phyloP scores from a whole-genome alignment of 140 eudicot species.

The Stevia rebaudiana region DNA sequence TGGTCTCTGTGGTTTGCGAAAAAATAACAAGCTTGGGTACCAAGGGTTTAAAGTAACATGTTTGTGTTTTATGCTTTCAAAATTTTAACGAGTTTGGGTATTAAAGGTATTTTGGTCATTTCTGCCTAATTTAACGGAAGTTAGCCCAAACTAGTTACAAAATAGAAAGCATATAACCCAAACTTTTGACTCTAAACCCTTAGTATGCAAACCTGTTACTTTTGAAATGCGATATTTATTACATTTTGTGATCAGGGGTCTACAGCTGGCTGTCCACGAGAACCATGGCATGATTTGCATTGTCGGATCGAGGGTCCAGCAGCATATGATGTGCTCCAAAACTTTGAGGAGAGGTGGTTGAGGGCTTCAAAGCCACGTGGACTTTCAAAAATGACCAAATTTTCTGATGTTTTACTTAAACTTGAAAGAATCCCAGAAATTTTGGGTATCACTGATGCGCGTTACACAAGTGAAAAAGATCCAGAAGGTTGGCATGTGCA shows the following conservation, averaged over 20 bases:
- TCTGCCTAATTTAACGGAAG: too few species aligned
- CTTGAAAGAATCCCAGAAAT: slow-evolving; percentile 57
- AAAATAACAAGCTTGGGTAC: too few species aligned
- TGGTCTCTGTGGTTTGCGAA: too few species aligned
- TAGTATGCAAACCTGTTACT: too few species aligned
- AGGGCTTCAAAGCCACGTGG: slow-evolving; percentile 62
- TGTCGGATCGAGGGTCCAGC: slow-evolving; percentile 77
- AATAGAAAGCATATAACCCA: too few species aligned
- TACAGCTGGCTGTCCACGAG: slow-evolving; percentile 69
- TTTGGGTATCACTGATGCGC: slow-evolving; percentile 36
- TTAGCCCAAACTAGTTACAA: too few species aligned
- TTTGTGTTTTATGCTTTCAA: too few species aligned
- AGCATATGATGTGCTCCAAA: slow-evolving; percentile 64
- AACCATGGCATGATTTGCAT: slow-evolving; percentile 96
- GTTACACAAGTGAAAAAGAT: slow-evolving; percentile 36
- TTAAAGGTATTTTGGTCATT: too few species aligned
- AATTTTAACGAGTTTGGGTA: too few species aligned
- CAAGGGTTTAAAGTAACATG: too few species aligned
- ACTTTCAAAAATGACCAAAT: slow-evolving; percentile 36
- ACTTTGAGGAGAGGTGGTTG: slow-evolving; percentile 82
- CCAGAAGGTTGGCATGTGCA: slow-evolving; percentile 76
- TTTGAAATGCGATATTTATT: neutral
- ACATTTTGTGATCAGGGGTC: slow-evolving; percentile 40
- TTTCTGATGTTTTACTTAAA: slow-evolving; percentile 50
- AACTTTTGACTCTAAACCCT: too few species aligned